These are phyloP conservation scores for thale cress (Arabidopsis thaliana) DNA, from an alignment of 345 rosid genomes.

Conservation along the genomic window DNA sequence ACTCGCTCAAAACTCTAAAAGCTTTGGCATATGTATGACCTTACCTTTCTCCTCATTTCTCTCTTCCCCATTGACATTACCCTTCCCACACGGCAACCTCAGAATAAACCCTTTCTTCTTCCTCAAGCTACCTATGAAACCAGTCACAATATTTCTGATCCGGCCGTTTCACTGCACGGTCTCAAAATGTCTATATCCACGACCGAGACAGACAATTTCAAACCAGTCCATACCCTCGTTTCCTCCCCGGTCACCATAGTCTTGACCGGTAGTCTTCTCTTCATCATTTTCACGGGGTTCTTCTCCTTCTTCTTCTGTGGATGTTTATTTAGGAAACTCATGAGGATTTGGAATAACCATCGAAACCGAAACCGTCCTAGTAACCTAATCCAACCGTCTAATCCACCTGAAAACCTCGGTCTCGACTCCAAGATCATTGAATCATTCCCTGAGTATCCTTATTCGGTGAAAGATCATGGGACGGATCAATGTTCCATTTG, in stretches of 20 bases:
- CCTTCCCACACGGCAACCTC: slow-evolving; percentile 32
- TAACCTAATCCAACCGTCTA: slow-evolving; percentile 23
- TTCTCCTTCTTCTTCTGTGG: slow-evolving; percentile 63
- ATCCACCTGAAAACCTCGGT: slow-evolving; percentile 41
- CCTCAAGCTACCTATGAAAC: slow-evolving; percentile 36
- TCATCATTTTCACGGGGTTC: slow-evolving; percentile 62
- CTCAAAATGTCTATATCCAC: slow-evolving; percentile 40
- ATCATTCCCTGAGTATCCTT: slow-evolving; percentile 64
- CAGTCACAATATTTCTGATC: slow-evolving; percentile 2
- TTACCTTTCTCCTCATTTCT: slow-evolving; percentile 38
- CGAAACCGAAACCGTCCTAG: slow-evolving; percentile 51
- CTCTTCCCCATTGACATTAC: slow-evolving; percentile 38
- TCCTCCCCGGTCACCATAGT: slow-evolving; percentile 58
- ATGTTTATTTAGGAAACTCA: slow-evolving; percentile 53
- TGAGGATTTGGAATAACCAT: slow-evolving; percentile 43
- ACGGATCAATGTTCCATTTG: slow-evolving; percentile 66
- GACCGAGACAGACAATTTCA: neutral
- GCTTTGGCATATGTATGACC: neutral
- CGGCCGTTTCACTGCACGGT: slow-evolving; percentile 39
- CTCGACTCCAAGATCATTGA: slow-evolving; percentile 65
- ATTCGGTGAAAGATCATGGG: slow-evolving; percentile 54
- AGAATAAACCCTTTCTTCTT: slow-evolving; percentile 28
- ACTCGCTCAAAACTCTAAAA: slow-evolving; percentile 38
- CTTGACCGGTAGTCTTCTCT: slow-evolving; percentile 59
- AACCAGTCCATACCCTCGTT: slow-evolving; percentile 33